Evolutionary conservation across 345 rosid species (phyloP), one percentile per base, ranked within the genome.

Genomic region (Moricandia moricandioides): DNA sequence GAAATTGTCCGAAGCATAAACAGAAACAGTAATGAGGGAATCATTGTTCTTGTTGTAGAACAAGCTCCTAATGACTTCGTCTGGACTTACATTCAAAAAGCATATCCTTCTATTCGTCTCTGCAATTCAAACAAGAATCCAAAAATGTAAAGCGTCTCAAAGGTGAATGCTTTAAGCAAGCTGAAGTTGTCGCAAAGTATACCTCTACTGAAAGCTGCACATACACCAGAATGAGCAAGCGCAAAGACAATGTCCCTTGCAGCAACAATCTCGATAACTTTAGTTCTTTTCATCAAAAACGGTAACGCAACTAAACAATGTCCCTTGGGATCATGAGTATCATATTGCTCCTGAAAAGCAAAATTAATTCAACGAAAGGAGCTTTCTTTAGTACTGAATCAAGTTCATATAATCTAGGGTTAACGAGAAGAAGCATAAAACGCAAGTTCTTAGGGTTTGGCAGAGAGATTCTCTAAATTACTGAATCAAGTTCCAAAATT

Each of bases 121-220:
- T 93, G 88, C 86, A 86, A 5, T 69, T 14, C 7, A 5, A 12
- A 7, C 17, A 69, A 73, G 14, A 51, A 47, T 45, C 52, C 52
- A 45, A 45, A 39, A 5, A n/a, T 45, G 52, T n/a, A n/a, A 45
- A 62, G 16, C 58, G 1, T 17, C 14, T 30, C 52, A 45, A 30
- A 78, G 43, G 2, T 27, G 12, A 52, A 43, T 37, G 6, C 6
- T 10, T 3, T 3, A 13, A 56, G 69, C 26, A 14, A 11, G 27
- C 14, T 3, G n/a, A n/a, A n/a, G n/a, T n/a, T n/a, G n/a, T n/a
- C n/a, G n/a, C n/a, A n/a, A 29, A 51, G 33, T 13, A 93, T 43
- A 45, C 98, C 98, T 88, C 98, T 80, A 72, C 97, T 88, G 61
- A 94, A 94, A 75, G 97, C 98, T 1, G 97, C 96, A 39, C 98